Conservation (phyloP, 1,139 yeast species). For the Geotrichum klebahnii region DNA sequence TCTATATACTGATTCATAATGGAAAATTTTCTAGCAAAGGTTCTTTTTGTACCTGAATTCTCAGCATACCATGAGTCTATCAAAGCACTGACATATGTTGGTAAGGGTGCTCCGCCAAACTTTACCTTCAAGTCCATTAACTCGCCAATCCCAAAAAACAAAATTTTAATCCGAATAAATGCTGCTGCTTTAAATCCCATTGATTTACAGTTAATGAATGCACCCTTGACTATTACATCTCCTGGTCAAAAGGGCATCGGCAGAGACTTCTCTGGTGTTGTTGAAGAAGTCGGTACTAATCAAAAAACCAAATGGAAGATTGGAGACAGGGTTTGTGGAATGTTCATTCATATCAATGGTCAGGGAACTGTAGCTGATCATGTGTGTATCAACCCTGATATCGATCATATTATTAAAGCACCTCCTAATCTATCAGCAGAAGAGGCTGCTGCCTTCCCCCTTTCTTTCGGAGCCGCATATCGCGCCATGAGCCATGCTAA, state of each 20-base stretch:
- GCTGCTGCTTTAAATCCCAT: constrained; percentile 66
- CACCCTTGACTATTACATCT: constrained; percentile 40
- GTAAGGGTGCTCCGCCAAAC: constrained; percentile 28
- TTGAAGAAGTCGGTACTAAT: constrained; percentile 54
- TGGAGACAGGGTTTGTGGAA: constrained; percentile 68
- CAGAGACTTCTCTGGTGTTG: constrained; percentile 63
- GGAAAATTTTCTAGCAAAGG: constrained; percentile 19
- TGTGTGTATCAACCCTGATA: constrained; percentile 45
- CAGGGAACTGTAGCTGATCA: constrained; percentile 54
- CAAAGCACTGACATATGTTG: constrained; percentile 29
- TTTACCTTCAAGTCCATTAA: constrained; percentile 43
- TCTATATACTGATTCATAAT: constrained; percentile 4
- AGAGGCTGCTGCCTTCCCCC: constrained; percentile 59
- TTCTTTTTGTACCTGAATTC: constrained; percentile 20
- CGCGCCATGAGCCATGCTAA: constrained; percentile 42
- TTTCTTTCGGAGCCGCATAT: constrained; percentile 57
- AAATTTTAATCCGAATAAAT: constrained; percentile 55
- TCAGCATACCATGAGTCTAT: constrained; percentile 22
- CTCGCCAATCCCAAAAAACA: constrained; percentile 44
- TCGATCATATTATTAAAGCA: constrained; percentile 40
- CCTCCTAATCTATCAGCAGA: constrained; percentile 49
- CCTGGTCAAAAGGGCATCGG: constrained; percentile 55
- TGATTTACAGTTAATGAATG: constrained; percentile 51
- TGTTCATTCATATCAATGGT: constrained; percentile 41
- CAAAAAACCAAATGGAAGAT: constrained; percentile 42